Conservation (phyloP, 768 basidiomycete genomes). For the Lactarius sanguifluus region DNA sequence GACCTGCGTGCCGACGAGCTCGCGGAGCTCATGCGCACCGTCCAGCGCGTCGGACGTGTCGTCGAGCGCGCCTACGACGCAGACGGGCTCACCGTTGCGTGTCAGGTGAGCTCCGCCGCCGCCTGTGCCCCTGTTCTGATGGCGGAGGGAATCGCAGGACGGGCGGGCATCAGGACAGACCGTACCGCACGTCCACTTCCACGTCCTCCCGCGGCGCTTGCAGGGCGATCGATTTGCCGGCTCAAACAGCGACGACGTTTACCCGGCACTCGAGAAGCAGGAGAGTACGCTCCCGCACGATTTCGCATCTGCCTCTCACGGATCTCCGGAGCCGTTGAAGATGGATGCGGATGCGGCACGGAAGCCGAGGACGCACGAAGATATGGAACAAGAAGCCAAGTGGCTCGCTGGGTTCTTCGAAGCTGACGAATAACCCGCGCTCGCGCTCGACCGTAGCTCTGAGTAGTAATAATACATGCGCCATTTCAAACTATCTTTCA, state of each 20-base stretch:
- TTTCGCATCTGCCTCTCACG: conserved; percentile 30
- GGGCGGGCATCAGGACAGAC: conserved; percentile 82
- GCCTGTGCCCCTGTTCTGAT: conserved; percentile 3
- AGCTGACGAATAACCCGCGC: not conserved
- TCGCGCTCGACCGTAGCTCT: not conserved
- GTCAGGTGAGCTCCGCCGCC: conserved; percentile 60
- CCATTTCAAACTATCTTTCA: not conserved
- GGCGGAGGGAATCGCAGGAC: conserved; percentile 50
- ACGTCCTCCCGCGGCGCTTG: conserved; percentile 80
- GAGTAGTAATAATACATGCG: not conserved
- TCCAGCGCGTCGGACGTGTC: conserved; percentile 75
- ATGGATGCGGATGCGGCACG: conserved; percentile 49
- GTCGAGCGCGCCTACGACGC: conserved; percentile 82
- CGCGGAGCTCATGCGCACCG: conserved; percentile 73
- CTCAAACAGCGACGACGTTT: conserved; percentile 64
- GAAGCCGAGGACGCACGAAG: conserved; percentile 45
- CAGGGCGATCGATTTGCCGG: conserved; percentile 64
- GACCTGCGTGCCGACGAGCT: conserved; percentile 61
- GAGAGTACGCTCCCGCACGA: conserved; percentile 52
- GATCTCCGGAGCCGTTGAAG: conserved; percentile 36
- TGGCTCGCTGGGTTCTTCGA: conserved; percentile 49
- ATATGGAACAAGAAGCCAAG: conserved; percentile 56
- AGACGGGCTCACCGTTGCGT: conserved; percentile 82
- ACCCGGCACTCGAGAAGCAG: conserved; percentile 71
- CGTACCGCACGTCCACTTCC: conserved; percentile 96